A percentile compares a stretch with the other conserved stretches of the same genome.
Conservation (phyloP, 2,329 filamentous ascomycete genomes). For the Claviceps purpurea region DNA sequence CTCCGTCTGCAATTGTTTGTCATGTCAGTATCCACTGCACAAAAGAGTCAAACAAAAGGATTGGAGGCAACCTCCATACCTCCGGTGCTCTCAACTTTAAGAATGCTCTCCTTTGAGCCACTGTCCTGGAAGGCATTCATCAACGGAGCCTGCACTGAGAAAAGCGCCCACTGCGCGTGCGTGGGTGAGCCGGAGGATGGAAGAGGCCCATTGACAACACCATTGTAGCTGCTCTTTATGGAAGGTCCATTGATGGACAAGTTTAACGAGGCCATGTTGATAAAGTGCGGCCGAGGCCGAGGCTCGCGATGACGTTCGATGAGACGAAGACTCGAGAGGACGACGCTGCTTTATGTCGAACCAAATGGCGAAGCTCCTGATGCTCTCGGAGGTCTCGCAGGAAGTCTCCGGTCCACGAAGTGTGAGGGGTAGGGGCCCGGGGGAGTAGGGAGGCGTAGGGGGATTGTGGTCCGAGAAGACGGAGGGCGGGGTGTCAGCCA, state of each 20-base stretch:
- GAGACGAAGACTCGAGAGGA: neutral
- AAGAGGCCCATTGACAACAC: conserved; percentile 39
- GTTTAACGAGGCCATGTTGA: conserved; percentile 64
- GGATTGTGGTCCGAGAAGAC: neutral
- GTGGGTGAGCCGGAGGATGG: conserved; percentile 56
- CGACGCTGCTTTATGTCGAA: neutral
- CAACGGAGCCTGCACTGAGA: conserved; percentile 83
- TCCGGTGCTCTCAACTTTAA: conserved; percentile 89
- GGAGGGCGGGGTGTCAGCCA: neutral
- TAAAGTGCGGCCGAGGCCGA: neutral
- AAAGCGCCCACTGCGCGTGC: conserved; percentile 85
- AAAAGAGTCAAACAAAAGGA: neutral
- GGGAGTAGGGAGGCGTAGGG: no score
- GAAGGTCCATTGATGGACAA: conserved; percentile 67
- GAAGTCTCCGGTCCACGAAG: no score
- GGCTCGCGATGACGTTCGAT: neutral
- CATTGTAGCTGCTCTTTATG: conserved; percentile 68
- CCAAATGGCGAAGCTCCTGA: neutral
- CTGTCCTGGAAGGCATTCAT: conserved; percentile 85
- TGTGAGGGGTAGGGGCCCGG: no score
- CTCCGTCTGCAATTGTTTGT: conserved; percentile 55
- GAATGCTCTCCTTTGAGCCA: conserved; percentile 76
- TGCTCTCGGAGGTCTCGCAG: neutral
- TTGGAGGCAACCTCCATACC: conserved; percentile 33
- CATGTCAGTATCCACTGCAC: conserved; percentile 9